Base-by-base conservation (phyloP, 2,329 filamentous ascomycete genomes). In the Fusarium verrucosum region DNA sequence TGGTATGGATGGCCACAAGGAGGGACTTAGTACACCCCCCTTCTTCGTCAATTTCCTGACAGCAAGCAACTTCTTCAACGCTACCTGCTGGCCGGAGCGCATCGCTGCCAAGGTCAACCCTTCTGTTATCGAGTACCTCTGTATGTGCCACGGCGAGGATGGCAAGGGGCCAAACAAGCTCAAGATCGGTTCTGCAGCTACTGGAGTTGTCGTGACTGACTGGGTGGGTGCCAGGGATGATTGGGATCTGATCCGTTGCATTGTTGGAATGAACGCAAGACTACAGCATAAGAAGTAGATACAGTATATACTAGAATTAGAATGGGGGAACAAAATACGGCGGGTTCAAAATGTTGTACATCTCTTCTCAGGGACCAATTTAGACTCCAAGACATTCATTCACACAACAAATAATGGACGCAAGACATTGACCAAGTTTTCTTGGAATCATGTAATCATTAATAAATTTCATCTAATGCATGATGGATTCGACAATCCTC, bases 61-160 rank as follows among this genome's bases (percentile, higher is more conserved):
- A 68, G 95, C 90, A 1, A 94, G 90, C 76, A 97, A 97, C 79
- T 98, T 98, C 81, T 98, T 94, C 88, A 94, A 92, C 66, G 83
- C 89, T 2, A 88, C 87, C 52, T 97, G 93, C 77, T 99, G 95
- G 95, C 95, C 95, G 1, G 94, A 97, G 77, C 89, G 87, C 72
- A 92, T 99, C 75, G 94, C 95, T 2, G 89, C 87, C 19, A 92
- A 91, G 79, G 84, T 97, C 44, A 98, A 98, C 79, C 91, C 94
- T 17, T 88, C 89, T 3, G 85, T 88, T 50, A 75, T 88, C 55
- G 85, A 88, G 70, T 87, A 88, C 73, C 76, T 89, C 25, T 89
- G 87, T 73, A 77, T 81, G 65, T 78, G 77, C 13, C 87, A 89
- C 72, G 84, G 82, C 41, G 80, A 82, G 62, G 72, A 78, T 8